Evolutionary conservation across 148 eudicot species (phyloP).

Genomic region (Talinum fruticosum): DNA sequence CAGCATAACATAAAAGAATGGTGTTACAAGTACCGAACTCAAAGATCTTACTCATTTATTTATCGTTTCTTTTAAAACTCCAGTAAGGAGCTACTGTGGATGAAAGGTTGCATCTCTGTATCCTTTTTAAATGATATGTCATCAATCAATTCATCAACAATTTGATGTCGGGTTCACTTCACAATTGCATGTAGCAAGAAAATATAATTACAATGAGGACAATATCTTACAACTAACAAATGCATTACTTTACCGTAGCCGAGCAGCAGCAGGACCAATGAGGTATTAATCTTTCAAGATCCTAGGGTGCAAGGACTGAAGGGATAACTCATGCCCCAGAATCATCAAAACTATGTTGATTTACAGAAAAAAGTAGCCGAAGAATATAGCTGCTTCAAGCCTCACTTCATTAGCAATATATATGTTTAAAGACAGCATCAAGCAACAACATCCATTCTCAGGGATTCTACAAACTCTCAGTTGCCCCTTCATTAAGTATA

Average conservation of each 20-base stretch:
- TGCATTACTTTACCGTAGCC: too few relatives aligned
- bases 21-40: neutral
- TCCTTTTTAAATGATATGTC: neutral
- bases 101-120: neutral
- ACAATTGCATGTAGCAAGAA: neutral
- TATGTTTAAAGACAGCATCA: neutral
- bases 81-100: too few relatives aligned
- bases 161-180: neutral
- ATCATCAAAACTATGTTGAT: neutral
- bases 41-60: neutral
- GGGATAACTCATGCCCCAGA: neutral
- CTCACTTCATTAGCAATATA: constrained; percentile 3
- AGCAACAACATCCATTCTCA: neutral
- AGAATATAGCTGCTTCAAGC: neutral
- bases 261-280: neutral
- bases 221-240: neutral
- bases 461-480: neutral
- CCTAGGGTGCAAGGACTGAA: neutral
- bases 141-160: neutral
- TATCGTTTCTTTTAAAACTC: too few relatives aligned
- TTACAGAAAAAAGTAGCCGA: neutral
- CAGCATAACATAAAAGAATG: neutral
- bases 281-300: neutral
- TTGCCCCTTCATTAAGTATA: neutral
- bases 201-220: neutral